Evolutionary conservation across 164 flowering plant genomes (phyloP), one percentile per base, ranked within the genome.

Genomic region (Cinnamomum chago): DNA sequence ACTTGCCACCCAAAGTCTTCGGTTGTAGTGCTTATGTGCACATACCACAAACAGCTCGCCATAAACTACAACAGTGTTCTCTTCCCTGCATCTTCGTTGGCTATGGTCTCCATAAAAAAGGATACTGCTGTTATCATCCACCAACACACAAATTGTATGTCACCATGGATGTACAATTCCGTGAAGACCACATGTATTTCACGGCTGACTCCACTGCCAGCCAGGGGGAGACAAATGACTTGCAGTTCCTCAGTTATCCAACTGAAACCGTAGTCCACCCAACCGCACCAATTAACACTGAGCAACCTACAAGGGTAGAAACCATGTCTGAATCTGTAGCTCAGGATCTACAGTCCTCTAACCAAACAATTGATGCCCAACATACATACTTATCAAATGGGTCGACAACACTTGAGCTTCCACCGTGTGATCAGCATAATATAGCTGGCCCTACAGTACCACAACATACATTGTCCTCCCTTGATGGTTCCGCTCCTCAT

Each of bases 61-160:
- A 3, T 58, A 79, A 79, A 68, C 30, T 79, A 50, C 35, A 67
- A 24, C 75, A 76, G 18, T 70, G 52, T 1, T 77, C 81, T 15
- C 55, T 79, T 0, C 51, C 55, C 3, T 79, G 76, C 65, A 27
- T 74, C 5, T 74, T 74, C 70, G 70, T 74, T 13, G 71, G 77
- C 27, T 74, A 74, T 70, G 72, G 71, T 3, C 17, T 24, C 20
- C 74, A 73, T 62, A 62, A 78, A 5, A 78, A 74, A 55, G 77
- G 80, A 7, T 74, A 78, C 67, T 47, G 51, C 4, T 79, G 78
- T 67, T 75, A 75, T 72, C 75, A 79, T 23, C 81, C 81, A 18
- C 78, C 78, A 4, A 47, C 74, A 35, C 64, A n/a, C 12, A 33
- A 58, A 18, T 5, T 33, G 7, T 33, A 66, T 79, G 72, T 79